Evolutionary conservation across 257 asterid genomes (phyloP), one percentile per base, ranked within the genome.

Genomic region (Nicotiana otophora): DNA sequence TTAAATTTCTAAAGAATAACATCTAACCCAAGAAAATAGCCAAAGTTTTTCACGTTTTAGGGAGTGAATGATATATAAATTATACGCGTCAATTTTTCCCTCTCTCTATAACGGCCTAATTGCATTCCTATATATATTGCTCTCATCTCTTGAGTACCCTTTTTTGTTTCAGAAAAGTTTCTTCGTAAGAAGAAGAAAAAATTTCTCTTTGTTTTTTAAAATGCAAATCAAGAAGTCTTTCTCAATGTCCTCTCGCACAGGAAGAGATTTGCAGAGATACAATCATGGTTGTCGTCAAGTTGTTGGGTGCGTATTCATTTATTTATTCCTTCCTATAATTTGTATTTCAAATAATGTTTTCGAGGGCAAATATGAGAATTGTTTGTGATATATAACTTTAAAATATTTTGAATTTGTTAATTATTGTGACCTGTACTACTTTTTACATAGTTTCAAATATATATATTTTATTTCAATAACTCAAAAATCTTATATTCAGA

Each of bases 181-280:
- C 20, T 67, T 67, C 34, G 7, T 7, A 33, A 14, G 26, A 66
- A 46, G 36, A 11, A 63, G 39, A 63, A 46, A 39, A 70, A 42
- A 15, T 28, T 28, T 28, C 2, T 28, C 30, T 2, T 28, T 16
- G 10, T 62, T 20, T 11, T 63, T 20, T 11, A 85, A 87, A 42
- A 92, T 91, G 95, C 92, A 91, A 86, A 86, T 91, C 87, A 89
- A 90, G 85, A 88, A 86, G 83, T 81, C 88, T 3, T 86, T 83
- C n/a, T 55, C 89, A 67, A 80, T 86, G 88, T 86, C 91, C 23
- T 88, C 97, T 19, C 95, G 97, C 11, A 88, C 94, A 0, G 97
- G 97, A 12, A 87, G 97, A 77, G 92, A 88, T 88, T 84, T 92
- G 91, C 97, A 92, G 89, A 90, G 97, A 8, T 92, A 88, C 66